Percentiles rank a stretch among this genome's conserved stretches.
Conservation (phyloP, 2,329 filamentous ascomycete genomes). For the Epichloe coenophiala region DNA sequence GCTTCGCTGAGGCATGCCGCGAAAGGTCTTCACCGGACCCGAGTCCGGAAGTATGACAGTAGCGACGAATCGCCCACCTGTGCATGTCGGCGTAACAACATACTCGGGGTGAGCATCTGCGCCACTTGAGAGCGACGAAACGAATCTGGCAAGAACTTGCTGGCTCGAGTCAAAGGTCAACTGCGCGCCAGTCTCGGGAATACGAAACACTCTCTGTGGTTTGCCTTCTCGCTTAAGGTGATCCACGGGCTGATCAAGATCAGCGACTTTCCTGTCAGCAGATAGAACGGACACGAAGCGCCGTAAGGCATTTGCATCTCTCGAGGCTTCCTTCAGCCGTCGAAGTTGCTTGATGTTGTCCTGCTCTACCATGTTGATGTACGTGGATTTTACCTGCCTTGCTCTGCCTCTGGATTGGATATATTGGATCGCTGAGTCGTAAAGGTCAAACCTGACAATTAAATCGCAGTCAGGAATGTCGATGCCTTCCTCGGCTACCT, state of each 20-base stretch:
- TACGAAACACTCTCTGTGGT: slow-evolving; percentile 39
- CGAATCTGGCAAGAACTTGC: slow-evolving; percentile 58
- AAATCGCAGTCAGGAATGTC: slow-evolving; percentile 56
- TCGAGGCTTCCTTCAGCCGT: slow-evolving; percentile 43
- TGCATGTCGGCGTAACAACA: slow-evolving; percentile 33
- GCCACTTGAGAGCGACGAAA: slow-evolving; percentile 40
- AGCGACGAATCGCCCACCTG: slow-evolving; percentile 51
- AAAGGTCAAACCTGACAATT: slow-evolving; percentile 70
- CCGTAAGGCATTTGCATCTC: slow-evolving; percentile 52
- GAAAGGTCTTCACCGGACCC: slow-evolving; percentile 54
- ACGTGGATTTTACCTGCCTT: slow-evolving; percentile 62
- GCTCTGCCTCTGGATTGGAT: slow-evolving; percentile 86
- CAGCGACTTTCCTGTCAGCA: slow-evolving; percentile 46
- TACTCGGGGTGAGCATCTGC: slow-evolving; percentile 39
- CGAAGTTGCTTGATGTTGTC: slow-evolving; percentile 49
- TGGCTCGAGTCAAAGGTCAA: slow-evolving; percentile 67
- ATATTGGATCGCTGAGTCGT: slow-evolving; percentile 83
- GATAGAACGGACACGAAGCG: slow-evolving; percentile 64
- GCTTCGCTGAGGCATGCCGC: slow-evolving; percentile 48
- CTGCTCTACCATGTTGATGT: slow-evolving; percentile 70
- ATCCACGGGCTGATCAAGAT: slow-evolving; percentile 9
- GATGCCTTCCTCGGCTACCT: slow-evolving; percentile 53
- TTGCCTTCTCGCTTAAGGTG: slow-evolving; percentile 10
- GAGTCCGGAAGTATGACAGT: slow-evolving; percentile 67
- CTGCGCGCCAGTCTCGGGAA: slow-evolving; percentile 58